Percentiles rank a stretch among this genome's conserved stretches.
Conservation (phyloP, 176 grass and related monocot genomes). For the Tillandsia leiboldiana region DNA sequence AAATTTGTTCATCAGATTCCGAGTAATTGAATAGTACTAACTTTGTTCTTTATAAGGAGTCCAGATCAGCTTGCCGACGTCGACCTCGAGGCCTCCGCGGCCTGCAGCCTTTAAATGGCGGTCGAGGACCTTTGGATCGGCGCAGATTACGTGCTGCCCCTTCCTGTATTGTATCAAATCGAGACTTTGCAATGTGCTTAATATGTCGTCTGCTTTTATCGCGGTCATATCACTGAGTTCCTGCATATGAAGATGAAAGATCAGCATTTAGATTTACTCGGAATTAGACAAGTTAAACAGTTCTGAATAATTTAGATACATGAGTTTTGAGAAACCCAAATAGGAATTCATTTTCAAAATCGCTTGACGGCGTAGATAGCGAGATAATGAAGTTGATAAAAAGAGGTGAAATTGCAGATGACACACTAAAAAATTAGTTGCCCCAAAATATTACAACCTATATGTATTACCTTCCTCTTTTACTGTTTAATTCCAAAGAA, state of each 20-base stretch:
- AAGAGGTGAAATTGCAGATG: too few species aligned
- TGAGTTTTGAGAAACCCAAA: too few species aligned
- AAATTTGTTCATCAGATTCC: too few species aligned
- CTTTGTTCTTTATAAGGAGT: constrained; percentile 97
- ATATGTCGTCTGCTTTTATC: constrained; percentile 88
- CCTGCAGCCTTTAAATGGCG: constrained; percentile 88
- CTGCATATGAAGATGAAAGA: constrained; percentile 21
- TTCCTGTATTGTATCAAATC: constrained; percentile 92
- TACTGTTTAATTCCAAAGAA: too few species aligned
- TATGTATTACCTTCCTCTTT: neutral
- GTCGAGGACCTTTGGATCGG: constrained; percentile 88
- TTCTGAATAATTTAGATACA: too few species aligned
- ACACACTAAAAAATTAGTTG: neutral
- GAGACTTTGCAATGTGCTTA: constrained; percentile 75
- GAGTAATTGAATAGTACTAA: constrained; percentile 3
- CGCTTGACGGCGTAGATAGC: too few species aligned
- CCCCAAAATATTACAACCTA: neutral
- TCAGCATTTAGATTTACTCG: too few species aligned
- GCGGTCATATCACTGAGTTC: constrained; percentile 97
- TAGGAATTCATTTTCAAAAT: too few species aligned
- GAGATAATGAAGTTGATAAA: too few species aligned
- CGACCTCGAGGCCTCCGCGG: constrained; percentile 75
- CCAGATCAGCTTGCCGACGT: constrained; percentile 96
- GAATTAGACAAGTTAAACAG: too few species aligned
- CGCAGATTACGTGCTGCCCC: constrained; percentile 91